Conservation (phyloP, 345 rosid genomes). For the Populus tremula region DNA sequence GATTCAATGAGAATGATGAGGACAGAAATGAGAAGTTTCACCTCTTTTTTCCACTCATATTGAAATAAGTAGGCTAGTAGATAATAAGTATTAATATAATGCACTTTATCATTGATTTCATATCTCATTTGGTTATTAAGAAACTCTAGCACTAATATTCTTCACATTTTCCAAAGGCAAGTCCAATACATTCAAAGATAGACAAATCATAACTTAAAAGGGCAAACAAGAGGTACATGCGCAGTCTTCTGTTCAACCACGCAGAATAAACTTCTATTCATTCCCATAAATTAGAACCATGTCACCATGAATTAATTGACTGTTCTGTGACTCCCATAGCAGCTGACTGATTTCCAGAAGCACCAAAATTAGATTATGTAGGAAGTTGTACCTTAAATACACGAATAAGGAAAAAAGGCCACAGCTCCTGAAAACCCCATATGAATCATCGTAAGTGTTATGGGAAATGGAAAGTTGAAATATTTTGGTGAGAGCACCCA, state of each 20-base stretch:
- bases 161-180: not conserved
- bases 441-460: constrained; percentile 92
- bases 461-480: constrained; percentile 87
- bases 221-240: not conserved
- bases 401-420: constrained; percentile 75
- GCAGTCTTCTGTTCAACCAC: too few relatives aligned
- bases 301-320: not conserved
- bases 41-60: not conserved
- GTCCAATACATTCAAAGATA: not conserved
- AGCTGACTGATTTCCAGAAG: not conserved
- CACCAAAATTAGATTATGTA: not conserved
- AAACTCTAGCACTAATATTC: not conserved
- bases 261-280: not conserved
- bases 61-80: not conserved
- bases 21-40: not conserved
- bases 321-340: not conserved
- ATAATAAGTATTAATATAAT: not conserved
- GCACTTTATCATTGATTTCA: not conserved
- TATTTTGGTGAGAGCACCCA: constrained; percentile 94
- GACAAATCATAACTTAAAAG: not conserved
- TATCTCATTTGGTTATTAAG: not conserved
- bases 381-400: constrained; percentile 73
- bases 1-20: not conserved
- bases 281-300: not conserved
- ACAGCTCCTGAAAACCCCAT: constrained; percentile 82